These are phyloP conservation scores for Plasmodium reichenowi DNA, from an alignment of 169 alveolate genomes.

Conservation along the genomic window DNA sequence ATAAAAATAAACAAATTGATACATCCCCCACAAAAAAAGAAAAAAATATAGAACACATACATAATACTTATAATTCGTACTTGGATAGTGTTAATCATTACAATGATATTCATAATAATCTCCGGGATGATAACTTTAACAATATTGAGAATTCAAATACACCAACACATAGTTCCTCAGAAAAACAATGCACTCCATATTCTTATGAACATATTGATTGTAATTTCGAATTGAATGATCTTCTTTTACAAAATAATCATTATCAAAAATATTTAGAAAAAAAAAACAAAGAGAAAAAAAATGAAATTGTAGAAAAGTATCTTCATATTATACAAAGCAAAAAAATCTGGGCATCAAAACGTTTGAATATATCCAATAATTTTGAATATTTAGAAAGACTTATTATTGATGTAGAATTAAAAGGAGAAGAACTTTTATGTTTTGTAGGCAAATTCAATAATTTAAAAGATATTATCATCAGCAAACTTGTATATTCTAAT, in stretches of 20 bases:
- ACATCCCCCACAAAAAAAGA: too few species aligned
- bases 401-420: constrained; percentile 46
- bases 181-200: not conserved
- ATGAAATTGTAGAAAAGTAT: constrained; percentile 10
- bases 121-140: too few species aligned
- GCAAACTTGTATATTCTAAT: constrained; percentile 45
- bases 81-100: too few species aligned
- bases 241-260: constrained; percentile 17
- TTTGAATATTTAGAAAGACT: constrained; percentile 43
- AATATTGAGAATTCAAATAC: too few species aligned
- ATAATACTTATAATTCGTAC: too few species aligned
- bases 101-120: too few species aligned
- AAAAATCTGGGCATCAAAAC: constrained; percentile 14
- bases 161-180: too few species aligned
- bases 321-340: constrained; percentile 13
- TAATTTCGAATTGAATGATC: constrained; percentile 10
- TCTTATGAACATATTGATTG: constrained; percentile 15
- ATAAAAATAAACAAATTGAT: too few species aligned
- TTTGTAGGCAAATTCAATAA: constrained; percentile 55
- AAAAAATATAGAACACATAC: too few species aligned
- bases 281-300: not conserved
- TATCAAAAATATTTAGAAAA: constrained; percentile 12
- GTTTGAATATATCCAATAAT: not conserved
- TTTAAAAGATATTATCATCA: constrained; percentile 65
- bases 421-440: constrained; percentile 64